phyloP scores from a whole-genome alignment of 768 basidiomycete species.

The Suillus weaverae region DNA sequence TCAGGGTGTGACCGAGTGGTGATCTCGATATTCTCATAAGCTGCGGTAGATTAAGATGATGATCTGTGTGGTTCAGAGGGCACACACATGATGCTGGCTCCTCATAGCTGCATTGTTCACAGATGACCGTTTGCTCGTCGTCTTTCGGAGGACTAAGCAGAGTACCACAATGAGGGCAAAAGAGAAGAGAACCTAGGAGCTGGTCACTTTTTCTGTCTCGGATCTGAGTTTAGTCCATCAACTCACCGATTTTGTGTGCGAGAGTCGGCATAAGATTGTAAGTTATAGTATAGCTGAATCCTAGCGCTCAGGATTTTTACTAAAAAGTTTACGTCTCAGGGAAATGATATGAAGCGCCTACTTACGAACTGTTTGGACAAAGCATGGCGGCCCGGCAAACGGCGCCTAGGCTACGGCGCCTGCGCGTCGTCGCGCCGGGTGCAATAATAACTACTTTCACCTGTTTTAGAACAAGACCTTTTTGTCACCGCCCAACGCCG shows the following conservation, averaged over 20 bases:
- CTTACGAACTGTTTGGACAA: background rate
- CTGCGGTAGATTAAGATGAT: conserved; percentile 39
- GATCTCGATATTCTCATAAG: conserved; percentile 90
- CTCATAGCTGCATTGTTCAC: conserved; percentile 85
- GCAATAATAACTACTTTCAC: background rate
- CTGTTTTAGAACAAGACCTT: conserved; percentile 23
- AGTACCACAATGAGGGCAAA: conserved; percentile 93
- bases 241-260: conserved; percentile 53
- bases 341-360: background rate
- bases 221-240: background rate
- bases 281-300: background rate
- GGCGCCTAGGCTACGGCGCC: background rate
- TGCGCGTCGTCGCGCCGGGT: conserved; percentile 1
- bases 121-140: conserved; percentile 70
- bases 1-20: conserved; percentile 90
- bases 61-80: background rate
- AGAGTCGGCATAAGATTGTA: conserved; percentile 23
- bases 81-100: conserved; percentile 88
- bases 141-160: conserved; percentile 80
- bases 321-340: background rate
- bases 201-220: background rate
- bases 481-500: conserved; percentile 5
- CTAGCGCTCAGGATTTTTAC: background rate
- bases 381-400: background rate
- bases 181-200: conserved; percentile 78